Base-by-base conservation (phyloP, 768 basidiomycete species). In the Chalciporus chontae region DNA sequence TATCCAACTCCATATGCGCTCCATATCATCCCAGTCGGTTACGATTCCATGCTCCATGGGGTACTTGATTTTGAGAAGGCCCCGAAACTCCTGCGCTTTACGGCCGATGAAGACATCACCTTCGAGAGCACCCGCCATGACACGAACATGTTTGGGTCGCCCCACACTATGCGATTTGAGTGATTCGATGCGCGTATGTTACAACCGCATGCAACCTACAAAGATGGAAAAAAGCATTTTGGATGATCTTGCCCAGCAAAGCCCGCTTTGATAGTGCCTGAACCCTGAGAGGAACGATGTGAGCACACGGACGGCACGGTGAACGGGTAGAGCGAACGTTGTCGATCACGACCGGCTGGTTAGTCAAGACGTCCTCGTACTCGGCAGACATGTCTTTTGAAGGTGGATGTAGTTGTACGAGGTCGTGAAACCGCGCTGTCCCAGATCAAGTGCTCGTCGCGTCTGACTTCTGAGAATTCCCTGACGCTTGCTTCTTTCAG, bases 1-100 rank as follows among this genome's bases (percentile, higher is more conserved):
- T 41, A 98, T 89, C 87, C 92, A 94, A 57, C 80, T 88, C 96
- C 96, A 99, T 78, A 99, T 97, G 52, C 90, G 84, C 69, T 99
- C 96, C 96, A 99, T 99, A 65, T 99, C 96, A 66, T 99, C 96
- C 95, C 96, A 99, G 73, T 99, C 92, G 32, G 90, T 95, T 8
- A 99, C 96, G 52, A 99, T 94, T 11, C 96, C 96, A 68, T 98
- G 96, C 67, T 95, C 92, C 86, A 99, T 97, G 23, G 96, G 96
- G 66, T 98, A 99, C 70, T 94, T 95, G 61, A 98, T 94, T 78
- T 95, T 95, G 58, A 99, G 76, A 57, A 99, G 75, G 9, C 96
- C 96, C 47, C 96, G 78, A 57, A 93, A 88, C 63, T 98, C 96
- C 71, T 99, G 95, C 15, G 96, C 96, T 57, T 86, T 84, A 61